phyloP scores from a whole-genome alignment of 192 early-diverging fungal genomes.

The Coemansia aciculifera region DNA sequence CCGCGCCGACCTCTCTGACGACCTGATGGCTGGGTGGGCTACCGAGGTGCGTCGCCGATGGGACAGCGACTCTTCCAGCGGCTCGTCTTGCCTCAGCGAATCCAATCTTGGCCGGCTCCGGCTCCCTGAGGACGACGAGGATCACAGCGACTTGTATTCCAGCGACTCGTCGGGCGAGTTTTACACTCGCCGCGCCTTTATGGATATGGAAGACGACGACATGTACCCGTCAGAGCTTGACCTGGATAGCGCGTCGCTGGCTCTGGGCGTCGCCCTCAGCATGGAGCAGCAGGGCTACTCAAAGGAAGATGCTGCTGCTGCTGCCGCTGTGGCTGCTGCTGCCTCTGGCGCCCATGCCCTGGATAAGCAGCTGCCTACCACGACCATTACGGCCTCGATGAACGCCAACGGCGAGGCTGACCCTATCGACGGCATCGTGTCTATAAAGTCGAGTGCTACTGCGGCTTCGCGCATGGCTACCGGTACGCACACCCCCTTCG shows the following conservation, averaged over 20 bases:
- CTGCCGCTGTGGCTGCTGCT: slow-evolving; percentile 37
- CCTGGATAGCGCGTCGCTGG: slow-evolving; percentile 50
- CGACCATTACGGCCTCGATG: slow-evolving; percentile 51
- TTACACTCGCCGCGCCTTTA: slow-evolving; percentile 39
- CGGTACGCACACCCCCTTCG: slow-evolving; percentile 45
- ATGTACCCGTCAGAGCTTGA: slow-evolving; percentile 31
- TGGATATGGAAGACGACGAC: slow-evolving; percentile 22
- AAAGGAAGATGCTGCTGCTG: slow-evolving; percentile 46
- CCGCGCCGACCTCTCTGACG: slow-evolving; percentile 31
- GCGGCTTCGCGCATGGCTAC: slow-evolving; percentile 34
- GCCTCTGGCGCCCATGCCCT: slow-evolving; percentile 21
- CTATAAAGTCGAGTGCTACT: slow-evolving; percentile 39
- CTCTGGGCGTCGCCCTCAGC: slow-evolving; percentile 52
- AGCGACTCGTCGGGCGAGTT: slow-evolving; percentile 53
- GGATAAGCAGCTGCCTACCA: slow-evolving; percentile 23
- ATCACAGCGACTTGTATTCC: slow-evolving; percentile 38
- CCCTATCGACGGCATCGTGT: slow-evolving; percentile 54
- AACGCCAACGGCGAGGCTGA: slow-evolving; percentile 55
- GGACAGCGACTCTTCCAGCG: slow-evolving; percentile 19
- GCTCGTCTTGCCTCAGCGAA: slow-evolving; percentile 38
- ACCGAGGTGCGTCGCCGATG: slow-evolving; percentile 30
- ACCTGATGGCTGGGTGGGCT: slow-evolving; percentile 43
- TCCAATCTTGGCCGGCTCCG: slow-evolving; percentile 34
- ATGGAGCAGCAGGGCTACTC: slow-evolving; percentile 57
- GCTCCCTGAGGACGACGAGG: slow-evolving; percentile 33